Conservation (phyloP, 768 basidiomycete species). For the Suillus hirtellus region DNA sequence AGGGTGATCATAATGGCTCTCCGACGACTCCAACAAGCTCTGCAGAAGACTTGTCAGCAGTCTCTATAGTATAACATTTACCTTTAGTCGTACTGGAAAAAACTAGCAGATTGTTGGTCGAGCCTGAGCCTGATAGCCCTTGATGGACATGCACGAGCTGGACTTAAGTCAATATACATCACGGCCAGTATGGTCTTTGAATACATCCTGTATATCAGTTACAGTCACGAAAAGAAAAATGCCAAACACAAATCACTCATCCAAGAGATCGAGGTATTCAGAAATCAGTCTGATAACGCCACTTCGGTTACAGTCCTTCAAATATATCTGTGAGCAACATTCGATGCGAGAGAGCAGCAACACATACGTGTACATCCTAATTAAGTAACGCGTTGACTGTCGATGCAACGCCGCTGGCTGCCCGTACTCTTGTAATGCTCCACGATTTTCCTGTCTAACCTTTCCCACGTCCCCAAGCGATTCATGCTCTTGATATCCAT, state of each 20-base stretch:
- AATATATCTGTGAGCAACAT: not conserved
- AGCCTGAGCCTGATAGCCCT: not conserved
- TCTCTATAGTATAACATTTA: not conserved
- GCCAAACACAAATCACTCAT: not conserved
- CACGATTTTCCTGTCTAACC: conserved; percentile 71
- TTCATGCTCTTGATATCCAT: conserved; percentile 76
- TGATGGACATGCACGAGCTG: not conserved
- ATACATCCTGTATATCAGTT: not conserved
- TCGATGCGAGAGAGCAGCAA: no score
- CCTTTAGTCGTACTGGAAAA: not conserved
- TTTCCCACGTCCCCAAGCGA: conserved; percentile 69
- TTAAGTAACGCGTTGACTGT: conserved; percentile 3
- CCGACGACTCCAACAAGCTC: not conserved
- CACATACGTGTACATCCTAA: not conserved
- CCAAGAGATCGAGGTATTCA: not conserved
- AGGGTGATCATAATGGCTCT: not conserved
- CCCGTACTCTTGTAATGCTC: conserved; percentile 34
- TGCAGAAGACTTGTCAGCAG: not conserved
- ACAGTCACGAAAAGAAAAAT: not conserved
- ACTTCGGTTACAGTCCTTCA: not conserved
- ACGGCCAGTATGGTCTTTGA: not conserved
- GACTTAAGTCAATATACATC: not conserved
- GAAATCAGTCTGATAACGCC: not conserved
- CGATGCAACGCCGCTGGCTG: conserved; percentile 23
- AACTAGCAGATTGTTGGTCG: not conserved